Base-by-base conservation (phyloP, 192 early-diverging fungal species). In the Backusella psychrophila region DNA sequence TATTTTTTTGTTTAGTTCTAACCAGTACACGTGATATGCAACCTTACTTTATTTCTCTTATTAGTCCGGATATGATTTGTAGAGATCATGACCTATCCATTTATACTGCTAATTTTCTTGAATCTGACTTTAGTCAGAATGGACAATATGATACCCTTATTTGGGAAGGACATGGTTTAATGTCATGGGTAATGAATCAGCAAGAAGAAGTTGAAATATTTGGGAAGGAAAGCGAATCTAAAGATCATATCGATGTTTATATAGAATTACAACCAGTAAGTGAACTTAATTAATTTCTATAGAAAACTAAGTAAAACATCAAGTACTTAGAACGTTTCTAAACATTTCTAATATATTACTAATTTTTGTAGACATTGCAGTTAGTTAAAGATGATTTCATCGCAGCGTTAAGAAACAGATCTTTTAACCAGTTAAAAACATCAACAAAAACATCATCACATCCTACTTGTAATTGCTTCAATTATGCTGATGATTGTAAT, bases 161-260 rank as follows among this genome's bases (percentile, higher is more conserved):
- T 21, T 82, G 81, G 81, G 81, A 82, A 70, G 81, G 81, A 6
- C 81, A 82, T 70, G 81, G 81, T 26, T 71, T 82, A 19, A 73
- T 82, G 74, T 78, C 77, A 19, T 82, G 77, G 77, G 73, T 82
- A 34, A 69, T 82, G 71, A 77, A 78, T 36, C 44, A 76, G 6
- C 38, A 49, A 31, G 15, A 72, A 15, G 36, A 77, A 26, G 39
- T 70, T 38, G 34, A 72, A 34, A 38, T 76, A 6, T 53, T 35
- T 69, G 78, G 78, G 23, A 79, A 75, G 67, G 9, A 36, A 69
- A 53, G 41, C 36, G 26, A 69, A 36, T 36, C 7, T 23, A 49
- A 69, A 36, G 23, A 69, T 14, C 33, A 66, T 3, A 49, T 72
- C 12, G 77, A 75, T 29, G 59, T 78, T 8, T n/a, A 66, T 38